Percentiles rank a stretch among this genome's conserved stretches.
These are phyloP conservation scores for Vaccinium macrocarpon DNA, from an alignment of 148 eudicot genomes.

Conservation along the genomic window DNA sequence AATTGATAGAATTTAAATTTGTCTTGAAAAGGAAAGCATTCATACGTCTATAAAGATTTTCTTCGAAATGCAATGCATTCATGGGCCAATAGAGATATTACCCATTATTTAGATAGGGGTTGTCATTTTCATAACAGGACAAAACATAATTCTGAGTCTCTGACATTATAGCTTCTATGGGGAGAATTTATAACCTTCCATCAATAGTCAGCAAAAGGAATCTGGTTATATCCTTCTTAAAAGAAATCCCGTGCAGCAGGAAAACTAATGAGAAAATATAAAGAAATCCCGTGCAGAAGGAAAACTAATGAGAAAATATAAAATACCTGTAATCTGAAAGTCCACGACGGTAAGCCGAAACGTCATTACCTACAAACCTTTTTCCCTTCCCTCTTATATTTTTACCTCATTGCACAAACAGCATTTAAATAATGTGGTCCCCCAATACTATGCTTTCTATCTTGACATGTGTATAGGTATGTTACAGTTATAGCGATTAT, in stretches of 20 bases:
- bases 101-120: too few species aligned
- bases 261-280: not conserved
- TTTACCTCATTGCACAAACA: not conserved
- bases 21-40: not conserved
- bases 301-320: not conserved
- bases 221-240: not conserved
- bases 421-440: not conserved
- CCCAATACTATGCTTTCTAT: not conserved
- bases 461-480: not conserved
- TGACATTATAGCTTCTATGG: not conserved
- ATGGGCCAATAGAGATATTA: too few species aligned
- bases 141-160: too few species aligned
- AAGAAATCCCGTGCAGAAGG: not conserved
- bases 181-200: not conserved
- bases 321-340: not conserved
- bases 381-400: not conserved
- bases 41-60: not conserved
- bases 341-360: not conserved
- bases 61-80: not conserved
- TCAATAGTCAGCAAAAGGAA: not conserved
- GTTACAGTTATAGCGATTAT: not conserved
- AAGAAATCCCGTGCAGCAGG: not conserved
- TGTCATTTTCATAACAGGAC: too few species aligned
- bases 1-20: not conserved
- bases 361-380: not conserved